A percentile compares a stretch with the other conserved stretches of the same genome.
phyloP scores from a whole-genome alignment of 1,284 basidiomycete genomes.

The Pseudomicrostroma phylloplanum region DNA sequence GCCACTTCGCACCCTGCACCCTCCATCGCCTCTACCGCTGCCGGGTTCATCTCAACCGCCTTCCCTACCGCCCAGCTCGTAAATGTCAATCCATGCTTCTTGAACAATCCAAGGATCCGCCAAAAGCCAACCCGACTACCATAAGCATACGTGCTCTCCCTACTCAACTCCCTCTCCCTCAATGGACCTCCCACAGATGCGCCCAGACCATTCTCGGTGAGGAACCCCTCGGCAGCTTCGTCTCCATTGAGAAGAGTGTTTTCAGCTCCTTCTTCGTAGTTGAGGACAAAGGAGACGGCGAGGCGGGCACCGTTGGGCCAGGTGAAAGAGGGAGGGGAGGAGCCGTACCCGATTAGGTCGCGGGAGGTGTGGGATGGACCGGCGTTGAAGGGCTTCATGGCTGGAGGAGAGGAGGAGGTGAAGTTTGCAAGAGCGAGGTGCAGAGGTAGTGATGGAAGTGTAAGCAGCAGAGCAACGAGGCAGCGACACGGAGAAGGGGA shows the following conservation, averaged over 20 bases:
- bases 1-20: slow-evolving; percentile 49
- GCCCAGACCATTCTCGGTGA: slow-evolving; percentile 47
- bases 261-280: slow-evolving; percentile 53
- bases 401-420: too few species aligned
- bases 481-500: too few species aligned
- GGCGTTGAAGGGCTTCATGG: slow-evolving; percentile 4
- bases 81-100: slow-evolving; percentile 39
- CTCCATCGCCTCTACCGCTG: slow-evolving; percentile 43
- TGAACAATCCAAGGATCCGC: slow-evolving; percentile 50
- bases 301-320: slow-evolving; percentile 52
- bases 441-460: too few species aligned
- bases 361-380: slow-evolving; percentile 24
- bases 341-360: slow-evolving; percentile 50
- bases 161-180: slow-evolving; percentile 45
- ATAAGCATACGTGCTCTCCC: slow-evolving; percentile 52
- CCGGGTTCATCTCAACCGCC: slow-evolving; percentile 51
- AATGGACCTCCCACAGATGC: slow-evolving; percentile 25
- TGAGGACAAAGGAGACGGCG: slow-evolving; percentile 51
- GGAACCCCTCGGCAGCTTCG: slow-evolving; percentile 36
- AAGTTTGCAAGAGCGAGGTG: too few species aligned
- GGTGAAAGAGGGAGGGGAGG: slow-evolving; percentile 46
- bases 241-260: slow-evolving; percentile 38
- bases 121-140: slow-evolving; percentile 52
- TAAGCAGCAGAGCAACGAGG: too few species aligned
- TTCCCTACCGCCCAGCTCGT: slow-evolving; percentile 51